Evolutionary conservation across 306 rosid genomes (phyloP), one percentile per base, ranked within the genome.

Genomic region (Psophocarpus tetragonolobus): DNA sequence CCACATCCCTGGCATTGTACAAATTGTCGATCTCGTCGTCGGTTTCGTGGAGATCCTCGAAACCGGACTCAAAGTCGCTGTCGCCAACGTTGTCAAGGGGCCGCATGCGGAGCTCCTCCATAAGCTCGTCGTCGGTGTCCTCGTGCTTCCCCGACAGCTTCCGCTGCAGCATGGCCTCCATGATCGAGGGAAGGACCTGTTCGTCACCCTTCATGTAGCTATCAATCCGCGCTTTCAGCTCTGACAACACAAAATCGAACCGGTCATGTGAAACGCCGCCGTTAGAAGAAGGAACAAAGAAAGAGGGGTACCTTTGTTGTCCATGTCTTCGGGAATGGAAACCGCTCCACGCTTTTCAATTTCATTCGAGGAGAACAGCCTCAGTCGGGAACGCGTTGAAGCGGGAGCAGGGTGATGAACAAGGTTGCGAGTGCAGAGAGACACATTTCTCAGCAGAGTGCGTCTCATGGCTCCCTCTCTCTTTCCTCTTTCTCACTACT

Each of bases 41-140:
- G 1, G 96, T 95, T 6, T 86, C 86, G 9, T 84, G 75, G 2
- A 39, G 0, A 0, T 90, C 92, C 62, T 92, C 96, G 56, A 91
- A 89, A 86, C 88, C 98, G 0, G 85, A 74, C 81, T 90, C 99
- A 61, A 88, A 77, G 1, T 88, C 91, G 50, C 0, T 0, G 71
- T 88, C 89, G 1, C 56, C 74, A 4, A 92, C 86, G 38, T 82
- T 81, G 26, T 90, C 89, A 35, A 85, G 3, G 1, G 96, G 98
- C 67, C 76, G 9, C 89, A 60, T 38, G 6, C 29, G 38, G 11
- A 96, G 75, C 15, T 91, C 90, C 0, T 90, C 90, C 50, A 87
- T 36, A 68, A 96, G 24, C 79, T 91, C 97, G 48, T 96, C 94
- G 67, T 96, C 99, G 0, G 96, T 91, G 2, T 92, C 98, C 62